Evolutionary conservation across 2,329 filamentous ascomycete genomes (phyloP), one percentile per base, ranked within the genome.

Genomic region (Aspergillus alliaceus): DNA sequence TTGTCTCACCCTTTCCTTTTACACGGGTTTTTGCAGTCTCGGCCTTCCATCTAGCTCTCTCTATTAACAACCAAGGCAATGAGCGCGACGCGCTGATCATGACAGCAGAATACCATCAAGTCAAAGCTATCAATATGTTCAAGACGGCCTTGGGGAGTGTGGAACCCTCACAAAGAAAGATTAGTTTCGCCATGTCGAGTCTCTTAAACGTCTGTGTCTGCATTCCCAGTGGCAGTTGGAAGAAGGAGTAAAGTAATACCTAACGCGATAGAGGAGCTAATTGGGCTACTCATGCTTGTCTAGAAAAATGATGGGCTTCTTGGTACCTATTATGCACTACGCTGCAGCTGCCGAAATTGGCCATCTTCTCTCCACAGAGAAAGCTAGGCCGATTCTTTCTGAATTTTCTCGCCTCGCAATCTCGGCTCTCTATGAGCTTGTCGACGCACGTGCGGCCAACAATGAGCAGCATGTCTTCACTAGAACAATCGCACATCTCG

Each of bases 11-110:
- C 63, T 5, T 64, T 62, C 14, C 53, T 66, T 1, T 63, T 68
- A 63, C 66, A 68, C 32, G 64, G 66, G 64, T 68, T 4, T 47
- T 68, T 7, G 61, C 64, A 1, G 25, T 68, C 1, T 66, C 66
- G 1, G 66, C 66, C 4, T 40, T 68, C 3, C 66, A 68, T 49
- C 35, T 67, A 2, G 61, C 61, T 49, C 1, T 53, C 46, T n/a
- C 66, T 59, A 60, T 46, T 64, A 11, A 59, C 51, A n/a, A 31
- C 61, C 4, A 63, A 62, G 1, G 58, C 62, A 3, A 57, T 62
- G 9, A 64, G 66, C 46, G 53, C 57, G 2, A 52, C 25, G 1
- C 31, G 50, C 11, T 55, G 51, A 4, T 42, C 18, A 11, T 22
- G 22, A 12, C 18, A n/a, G 39, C 20, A 24, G 39, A 8, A 15